A percentile compares a stretch with the other conserved stretches of the same genome.
These are phyloP conservation scores for Amanita inopinata DNA, from an alignment of 768 basidiomycete species.

Conservation along the genomic window DNA sequence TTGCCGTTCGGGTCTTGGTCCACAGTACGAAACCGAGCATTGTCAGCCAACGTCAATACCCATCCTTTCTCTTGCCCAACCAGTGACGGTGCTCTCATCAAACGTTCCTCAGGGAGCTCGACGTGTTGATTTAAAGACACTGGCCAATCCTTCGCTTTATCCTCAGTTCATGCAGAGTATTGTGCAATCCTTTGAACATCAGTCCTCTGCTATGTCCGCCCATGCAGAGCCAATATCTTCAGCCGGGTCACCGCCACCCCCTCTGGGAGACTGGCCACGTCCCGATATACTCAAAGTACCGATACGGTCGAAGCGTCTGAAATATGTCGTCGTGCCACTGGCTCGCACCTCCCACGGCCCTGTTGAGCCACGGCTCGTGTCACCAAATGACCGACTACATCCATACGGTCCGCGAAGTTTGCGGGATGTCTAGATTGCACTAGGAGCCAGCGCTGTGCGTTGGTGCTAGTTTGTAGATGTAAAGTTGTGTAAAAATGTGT, in stretches of 20 bases:
- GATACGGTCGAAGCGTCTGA: constrained; percentile 12
- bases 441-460: too few relatives aligned
- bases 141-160: constrained; percentile 19
- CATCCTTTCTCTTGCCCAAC: constrained; percentile 14
- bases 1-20: constrained; percentile 29
- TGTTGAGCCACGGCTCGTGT: too few relatives aligned
- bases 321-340: too few relatives aligned
- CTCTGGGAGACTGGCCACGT: constrained; percentile 46
- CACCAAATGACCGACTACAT: too few relatives aligned
- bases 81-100: constrained; percentile 14
- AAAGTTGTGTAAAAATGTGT: too few relatives aligned
- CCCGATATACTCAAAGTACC: constrained; percentile 27
- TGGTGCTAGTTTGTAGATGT: too few relatives aligned
- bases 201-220: not conserved
- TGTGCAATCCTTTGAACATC: constrained; percentile 15
- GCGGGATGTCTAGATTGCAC: too few relatives aligned
- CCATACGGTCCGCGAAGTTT: too few relatives aligned
- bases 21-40: constrained; percentile 40
- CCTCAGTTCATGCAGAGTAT: constrained; percentile 17
- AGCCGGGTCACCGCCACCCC: constrained; percentile 28
- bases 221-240: not conserved
- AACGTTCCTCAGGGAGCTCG: too few relatives aligned
- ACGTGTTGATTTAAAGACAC: constrained; percentile 13
- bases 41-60: constrained; percentile 25
- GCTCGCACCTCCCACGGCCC: too few relatives aligned